Percentiles rank a stretch among this genome's conserved stretches.
phyloP scores from a whole-genome alignment of 495 filamentous ascomycete species.

The Xylaria acuta region DNA sequence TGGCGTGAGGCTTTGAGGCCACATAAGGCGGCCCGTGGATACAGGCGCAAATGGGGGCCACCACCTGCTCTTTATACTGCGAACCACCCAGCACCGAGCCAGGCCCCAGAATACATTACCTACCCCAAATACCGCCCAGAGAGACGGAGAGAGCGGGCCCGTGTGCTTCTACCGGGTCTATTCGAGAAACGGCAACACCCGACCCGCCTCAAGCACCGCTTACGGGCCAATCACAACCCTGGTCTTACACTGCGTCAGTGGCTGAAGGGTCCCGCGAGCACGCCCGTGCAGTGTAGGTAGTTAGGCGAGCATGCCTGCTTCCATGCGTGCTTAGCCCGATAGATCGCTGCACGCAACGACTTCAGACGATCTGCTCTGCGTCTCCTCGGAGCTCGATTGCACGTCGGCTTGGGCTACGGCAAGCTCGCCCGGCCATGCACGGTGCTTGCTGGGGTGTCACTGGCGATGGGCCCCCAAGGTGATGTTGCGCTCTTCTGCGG shows the following conservation, averaged over 20 bases:
- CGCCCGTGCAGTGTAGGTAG: neutral
- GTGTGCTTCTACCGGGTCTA: conserved; percentile 20
- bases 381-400: neutral
- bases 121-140: neutral
- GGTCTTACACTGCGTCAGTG: conserved; percentile 27
- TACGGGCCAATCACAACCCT: conserved; percentile 35
- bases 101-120: neutral
- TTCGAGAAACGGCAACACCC: conserved; percentile 11
- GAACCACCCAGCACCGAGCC: neutral
- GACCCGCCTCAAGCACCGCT: neutral
- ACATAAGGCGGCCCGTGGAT: conserved; percentile 30
- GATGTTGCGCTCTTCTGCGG: neutral
- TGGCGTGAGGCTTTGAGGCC: conserved; percentile 40
- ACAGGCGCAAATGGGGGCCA: conserved; percentile 24
- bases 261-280: conserved; percentile 28
- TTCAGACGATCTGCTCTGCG: conserved; percentile 25
- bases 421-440: neutral
- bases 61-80: conserved; percentile 37
- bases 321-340: neutral
- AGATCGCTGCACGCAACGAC: conserved; percentile 12
- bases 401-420: neutral
- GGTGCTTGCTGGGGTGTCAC: conserved; percentile 11
- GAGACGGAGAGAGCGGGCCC: neutral
- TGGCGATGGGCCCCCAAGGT: conserved; percentile 11
- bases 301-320: neutral